Evolutionary conservation across 352 stramenopile genomes (phyloP).

Genomic region (Globisporangium parvum): DNA sequence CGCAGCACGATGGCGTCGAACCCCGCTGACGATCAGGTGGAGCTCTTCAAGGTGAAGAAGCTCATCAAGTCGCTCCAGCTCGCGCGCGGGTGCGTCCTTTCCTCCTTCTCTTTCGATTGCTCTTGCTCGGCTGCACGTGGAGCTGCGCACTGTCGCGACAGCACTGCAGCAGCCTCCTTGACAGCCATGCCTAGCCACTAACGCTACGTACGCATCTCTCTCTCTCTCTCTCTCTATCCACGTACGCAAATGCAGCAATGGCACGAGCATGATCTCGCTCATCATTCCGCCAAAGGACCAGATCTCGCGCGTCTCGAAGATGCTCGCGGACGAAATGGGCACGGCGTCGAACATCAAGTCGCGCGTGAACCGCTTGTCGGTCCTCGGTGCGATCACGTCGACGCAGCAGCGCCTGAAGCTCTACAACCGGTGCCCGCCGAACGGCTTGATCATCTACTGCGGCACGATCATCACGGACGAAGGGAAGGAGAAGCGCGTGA

Average conservation of each 20-base stretch:
- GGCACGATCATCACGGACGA: conserved; percentile 99
- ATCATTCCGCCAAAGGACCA: conserved; percentile 99
- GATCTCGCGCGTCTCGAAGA: conserved; percentile 97
- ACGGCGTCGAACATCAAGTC: conserved; percentile 99
- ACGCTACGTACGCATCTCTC: neutral
- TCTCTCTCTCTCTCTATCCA: neutral
- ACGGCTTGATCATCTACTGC: conserved; percentile 99
- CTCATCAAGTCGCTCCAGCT: conserved; percentile 98
- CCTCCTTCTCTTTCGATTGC: neutral
- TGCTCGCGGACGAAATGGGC: conserved; percentile 98
- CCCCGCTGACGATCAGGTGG: conserved; percentile 91
- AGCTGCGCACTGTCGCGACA: neutral
- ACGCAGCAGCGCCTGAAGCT: conserved; percentile 99
- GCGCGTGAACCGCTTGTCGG: conserved; percentile 97
- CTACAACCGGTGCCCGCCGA: conserved; percentile 95
- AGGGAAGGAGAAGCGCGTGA: conserved; percentile 99
- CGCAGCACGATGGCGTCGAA: conserved; percentile 10
- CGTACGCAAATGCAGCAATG: conserved; percentile 73
- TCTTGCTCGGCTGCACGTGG: conserved; percentile 2
- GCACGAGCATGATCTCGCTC: conserved; percentile 99
- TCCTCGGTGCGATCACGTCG: conserved; percentile 98
- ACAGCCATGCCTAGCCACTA: no score
- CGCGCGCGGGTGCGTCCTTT: conserved; percentile 59
- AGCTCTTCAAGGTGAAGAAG: conserved; percentile 99
- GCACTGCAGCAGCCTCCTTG: conserved; percentile 2